Conservation (phyloP, 345 rosid genomes). For the Lumnitzera racemosa region DNA sequence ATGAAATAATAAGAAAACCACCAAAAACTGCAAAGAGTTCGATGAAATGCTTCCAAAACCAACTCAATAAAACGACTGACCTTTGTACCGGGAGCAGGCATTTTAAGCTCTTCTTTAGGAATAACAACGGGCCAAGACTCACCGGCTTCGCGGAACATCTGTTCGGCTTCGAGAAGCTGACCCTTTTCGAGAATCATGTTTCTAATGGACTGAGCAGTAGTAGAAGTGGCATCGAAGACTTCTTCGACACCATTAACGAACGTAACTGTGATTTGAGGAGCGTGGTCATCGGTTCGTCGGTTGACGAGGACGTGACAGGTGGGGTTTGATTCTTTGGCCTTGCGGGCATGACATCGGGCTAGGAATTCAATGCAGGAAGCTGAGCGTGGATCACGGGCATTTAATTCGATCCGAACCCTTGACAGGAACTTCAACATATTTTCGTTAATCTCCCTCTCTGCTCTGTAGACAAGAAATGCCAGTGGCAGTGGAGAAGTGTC, state of each 20-base stretch:
- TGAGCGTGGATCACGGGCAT: constrained; percentile 64
- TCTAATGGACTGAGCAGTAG: constrained; percentile 72
- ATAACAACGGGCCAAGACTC: constrained; percentile 85
- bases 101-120: constrained; percentile 67
- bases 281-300: constrained; percentile 82
- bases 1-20: no score
- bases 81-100: constrained; percentile 68
- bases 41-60: constrained; percentile 18
- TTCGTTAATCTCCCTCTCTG: background rate
- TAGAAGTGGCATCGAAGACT: constrained; percentile 62
- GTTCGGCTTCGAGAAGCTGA: constrained; percentile 72
- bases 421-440: constrained; percentile 91
- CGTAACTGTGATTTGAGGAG: constrained; percentile 73
- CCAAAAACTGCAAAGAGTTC: background rate
- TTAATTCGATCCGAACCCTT: constrained; percentile 71
- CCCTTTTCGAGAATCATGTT: constrained; percentile 80
- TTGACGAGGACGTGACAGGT: constrained; percentile 71
- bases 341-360: constrained; percentile 84
- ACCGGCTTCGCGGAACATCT: constrained; percentile 88
- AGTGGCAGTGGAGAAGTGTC: no score
- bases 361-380: constrained; percentile 87
- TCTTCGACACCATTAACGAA: constrained; percentile 84
- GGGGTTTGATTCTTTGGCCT: constrained; percentile 87
- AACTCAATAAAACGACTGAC: constrained; percentile 18
- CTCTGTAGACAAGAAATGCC: no score